A percentile compares a stretch with the other conserved stretches of the same genome.
phyloP scores from a whole-genome alignment of 495 filamentous ascomycete genomes.

The Oidiodendron maius region DNA sequence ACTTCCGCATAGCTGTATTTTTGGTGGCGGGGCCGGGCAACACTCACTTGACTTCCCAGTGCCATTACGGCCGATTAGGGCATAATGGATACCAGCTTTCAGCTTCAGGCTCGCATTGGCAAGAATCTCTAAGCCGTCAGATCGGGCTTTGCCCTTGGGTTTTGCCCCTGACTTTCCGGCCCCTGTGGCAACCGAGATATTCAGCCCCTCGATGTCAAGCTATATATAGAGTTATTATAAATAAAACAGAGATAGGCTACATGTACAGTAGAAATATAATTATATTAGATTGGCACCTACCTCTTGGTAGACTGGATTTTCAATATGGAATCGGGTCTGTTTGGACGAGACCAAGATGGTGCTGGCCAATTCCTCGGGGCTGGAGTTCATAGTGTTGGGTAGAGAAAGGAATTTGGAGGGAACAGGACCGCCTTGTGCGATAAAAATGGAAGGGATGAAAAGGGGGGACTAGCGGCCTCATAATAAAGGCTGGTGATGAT shows the following conservation, averaged over 20 bases:
- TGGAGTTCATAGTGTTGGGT: too few relatives aligned
- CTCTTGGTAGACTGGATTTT: slow-evolving; percentile 46
- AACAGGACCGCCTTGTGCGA: too few relatives aligned
- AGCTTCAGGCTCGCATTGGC: slow-evolving; percentile 60
- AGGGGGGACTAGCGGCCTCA: too few relatives aligned
- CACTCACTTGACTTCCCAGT: slow-evolving; percentile 71
- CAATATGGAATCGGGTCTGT: slow-evolving; percentile 53
- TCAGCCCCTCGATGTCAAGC: slow-evolving; percentile 64
- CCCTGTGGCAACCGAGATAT: slow-evolving; percentile 51
- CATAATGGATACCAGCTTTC: slow-evolving; percentile 66
- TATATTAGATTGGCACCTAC: slow-evolving; percentile 24
- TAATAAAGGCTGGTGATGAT: too few relatives aligned
- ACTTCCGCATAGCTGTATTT: neutral
- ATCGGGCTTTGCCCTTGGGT: slow-evolving; percentile 46
- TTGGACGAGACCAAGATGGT: slow-evolving; percentile 49
- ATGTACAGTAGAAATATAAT: too few relatives aligned
- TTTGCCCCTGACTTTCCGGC: slow-evolving; percentile 26
- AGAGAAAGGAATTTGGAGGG: too few relatives aligned
- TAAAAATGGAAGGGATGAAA: too few relatives aligned
- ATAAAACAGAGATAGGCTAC: neutral
- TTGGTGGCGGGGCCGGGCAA: too few relatives aligned
- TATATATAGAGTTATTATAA: slow-evolving; percentile 22
- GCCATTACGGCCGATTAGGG: slow-evolving; percentile 71
- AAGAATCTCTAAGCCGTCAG: slow-evolving; percentile 60
- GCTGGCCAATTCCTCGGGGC: slow-evolving; percentile 32